phyloP scores from a whole-genome alignment of 768 basidiomycete species.

The Tylopilus sp. region DNA sequence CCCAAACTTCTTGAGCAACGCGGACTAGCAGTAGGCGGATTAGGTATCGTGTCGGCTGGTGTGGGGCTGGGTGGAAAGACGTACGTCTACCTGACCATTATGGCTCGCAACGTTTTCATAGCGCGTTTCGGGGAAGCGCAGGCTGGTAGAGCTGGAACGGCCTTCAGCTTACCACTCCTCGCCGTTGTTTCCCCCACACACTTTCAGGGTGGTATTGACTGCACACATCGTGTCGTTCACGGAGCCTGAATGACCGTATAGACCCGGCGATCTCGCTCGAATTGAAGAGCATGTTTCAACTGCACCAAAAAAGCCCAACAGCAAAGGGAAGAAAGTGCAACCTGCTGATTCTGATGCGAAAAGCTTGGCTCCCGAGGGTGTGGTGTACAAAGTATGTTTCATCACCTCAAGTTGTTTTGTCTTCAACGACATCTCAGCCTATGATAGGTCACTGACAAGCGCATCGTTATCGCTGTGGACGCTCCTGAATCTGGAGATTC shows the following conservation, averaged over 20 bases:
- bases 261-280: constrained; percentile 85
- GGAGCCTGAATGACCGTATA: constrained; percentile 27
- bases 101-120: constrained; percentile 6
- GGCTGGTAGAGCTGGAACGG: constrained; percentile 83
- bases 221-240: neutral
- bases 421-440: neutral
- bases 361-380: constrained; percentile 57
- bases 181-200: constrained; percentile 79
- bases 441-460: constrained; percentile 70
- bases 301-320: constrained; percentile 41
- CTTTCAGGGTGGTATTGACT: constrained; percentile 54
- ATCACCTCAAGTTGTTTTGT: neutral
- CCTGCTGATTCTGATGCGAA: constrained; percentile 37
- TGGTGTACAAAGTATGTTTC: constrained; percentile 72
- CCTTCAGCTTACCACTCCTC: constrained; percentile 75
- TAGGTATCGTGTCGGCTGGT: constrained; percentile 67
- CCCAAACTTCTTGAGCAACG: constrained; percentile 85
- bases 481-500: constrained; percentile 53
- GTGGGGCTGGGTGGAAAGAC: constrained; percentile 92
- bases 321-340: constrained; percentile 41
- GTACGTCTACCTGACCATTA: constrained; percentile 38
- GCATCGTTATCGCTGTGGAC: constrained; percentile 79
- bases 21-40: constrained; percentile 73
- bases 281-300: constrained; percentile 68
- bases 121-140: constrained; percentile 38